Base-by-base conservation (phyloP, 768 basidiomycete genomes). In the Leccinum longicurvipes region DNA sequence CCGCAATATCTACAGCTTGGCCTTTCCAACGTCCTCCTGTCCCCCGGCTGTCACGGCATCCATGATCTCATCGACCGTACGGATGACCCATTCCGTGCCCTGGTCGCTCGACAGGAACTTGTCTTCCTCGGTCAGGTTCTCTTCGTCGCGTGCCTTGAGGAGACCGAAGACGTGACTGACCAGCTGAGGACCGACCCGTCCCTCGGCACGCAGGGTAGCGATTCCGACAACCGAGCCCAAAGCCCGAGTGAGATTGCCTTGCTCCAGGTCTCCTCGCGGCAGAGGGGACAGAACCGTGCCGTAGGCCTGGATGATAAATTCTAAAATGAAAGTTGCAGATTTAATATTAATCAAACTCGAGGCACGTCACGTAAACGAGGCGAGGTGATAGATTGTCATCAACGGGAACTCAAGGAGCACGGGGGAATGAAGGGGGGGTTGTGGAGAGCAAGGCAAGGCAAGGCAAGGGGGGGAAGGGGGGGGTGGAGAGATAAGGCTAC, bases 151-250 rank as follows among this genome's bases (percentile, higher is more conserved):
- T 21, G 91, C 89, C 72, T 94, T 96, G 67, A 93, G 84, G 62
- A 96, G 80, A 12, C 93, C 93, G 71, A 91, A 93, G 48, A 89
- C 86, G 69, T 96, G 93, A 70, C 91, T 93, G 11, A 77, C 86
- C 55, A 96, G 78, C 70, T 96, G 93, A 7, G 93, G 91, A 23
- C 84, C 91, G 58, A 95, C 93, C 46, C 87, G 78, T 27, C 82
- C 85, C 66, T 94, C 91, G 27, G 93, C 85, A 55, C 93, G 86
- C 50, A 96, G 81, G 57, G 90, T 86, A 24, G 93, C 87, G 46
- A 89, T 85, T 28, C 89, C 93, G 58, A 92, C 86, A 39, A 94
- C 82, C 31, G 91, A 93, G 50, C 91, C 86, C 69, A 93, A 68
- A 36, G 88, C 83, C 60, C 93, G 85, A 70, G 89, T 91, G 60